Evolutionary conservation across 2,329 filamentous ascomycete genomes (phyloP).

Genomic region (Dendryphion nanum): DNA sequence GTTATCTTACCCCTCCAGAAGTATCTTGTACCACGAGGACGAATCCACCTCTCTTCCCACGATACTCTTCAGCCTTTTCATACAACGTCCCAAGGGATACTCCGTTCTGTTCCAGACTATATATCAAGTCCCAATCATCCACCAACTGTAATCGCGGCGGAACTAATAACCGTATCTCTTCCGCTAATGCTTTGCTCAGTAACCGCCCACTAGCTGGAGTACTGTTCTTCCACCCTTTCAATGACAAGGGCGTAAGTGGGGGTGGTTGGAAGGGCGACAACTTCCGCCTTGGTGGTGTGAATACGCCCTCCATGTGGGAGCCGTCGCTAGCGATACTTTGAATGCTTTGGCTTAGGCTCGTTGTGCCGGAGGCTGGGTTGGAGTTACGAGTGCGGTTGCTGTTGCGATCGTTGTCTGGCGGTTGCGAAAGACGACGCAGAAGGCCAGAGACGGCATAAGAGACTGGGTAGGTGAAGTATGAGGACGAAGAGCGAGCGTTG

Average conservation of each 20-base stretch:
- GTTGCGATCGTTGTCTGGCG: conserved; percentile 35
- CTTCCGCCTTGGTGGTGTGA: conserved; percentile 60
- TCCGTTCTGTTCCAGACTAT: conserved; percentile 89
- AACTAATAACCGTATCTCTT: conserved; percentile 88
- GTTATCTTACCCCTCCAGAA: conserved; percentile 63
- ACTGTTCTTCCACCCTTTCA: conserved; percentile 64
- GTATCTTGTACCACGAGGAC: conserved; percentile 83
- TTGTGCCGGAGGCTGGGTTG: conserved; percentile 9
- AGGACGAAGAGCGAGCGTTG: conserved; percentile 28
- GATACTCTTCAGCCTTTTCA: conserved; percentile 68
- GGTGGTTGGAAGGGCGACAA: conserved; percentile 83
- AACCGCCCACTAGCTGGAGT: conserved; percentile 63
- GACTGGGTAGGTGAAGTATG: conserved; percentile 51
- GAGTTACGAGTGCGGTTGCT: background rate
- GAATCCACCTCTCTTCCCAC: conserved; percentile 74
- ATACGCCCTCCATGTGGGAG: conserved; percentile 54
- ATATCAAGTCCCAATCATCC: conserved; percentile 82
- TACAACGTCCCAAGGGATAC: conserved; percentile 86
- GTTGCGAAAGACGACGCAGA: conserved; percentile 43
- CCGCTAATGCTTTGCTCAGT: conserved; percentile 71
- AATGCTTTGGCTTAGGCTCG: conserved; percentile 26
- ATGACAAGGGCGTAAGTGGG: conserved; percentile 75
- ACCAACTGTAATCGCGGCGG: conserved; percentile 83
- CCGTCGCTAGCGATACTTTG: conserved; percentile 37
- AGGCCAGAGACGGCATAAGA: conserved; percentile 49